These are phyloP conservation scores for Krasilnikovozyma curviuscula DNA, from an alignment of 768 basidiomycete species.

Conservation along the genomic window DNA sequence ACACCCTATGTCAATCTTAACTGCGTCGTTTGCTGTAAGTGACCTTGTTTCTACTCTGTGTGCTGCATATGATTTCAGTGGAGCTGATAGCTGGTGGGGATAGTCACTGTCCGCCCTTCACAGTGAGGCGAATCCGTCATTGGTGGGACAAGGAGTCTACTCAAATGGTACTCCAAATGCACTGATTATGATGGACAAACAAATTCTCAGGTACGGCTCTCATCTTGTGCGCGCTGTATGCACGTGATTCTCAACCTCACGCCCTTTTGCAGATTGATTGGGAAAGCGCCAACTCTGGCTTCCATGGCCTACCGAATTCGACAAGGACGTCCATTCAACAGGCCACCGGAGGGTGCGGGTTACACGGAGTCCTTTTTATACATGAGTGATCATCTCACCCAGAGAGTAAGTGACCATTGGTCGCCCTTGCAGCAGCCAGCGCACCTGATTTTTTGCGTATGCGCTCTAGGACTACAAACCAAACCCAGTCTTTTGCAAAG, in stretches of 20 bases:
- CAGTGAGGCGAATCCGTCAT: conserved; percentile 48
- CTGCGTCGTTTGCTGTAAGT: not conserved
- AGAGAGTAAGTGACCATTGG: conserved; percentile 20
- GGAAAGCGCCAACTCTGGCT: conserved; percentile 9
- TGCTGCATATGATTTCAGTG: not conserved
- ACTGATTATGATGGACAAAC: conserved; percentile 70
- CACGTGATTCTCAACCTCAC: not conserved
- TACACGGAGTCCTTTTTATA: conserved; percentile 69
- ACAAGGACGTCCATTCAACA: conserved; percentile 72
- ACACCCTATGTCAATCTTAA: conserved; percentile 5
- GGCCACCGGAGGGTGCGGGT: conserved; percentile 58
- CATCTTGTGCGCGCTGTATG: not conserved
- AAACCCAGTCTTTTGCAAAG: conserved; percentile 67
- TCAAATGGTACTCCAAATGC: conserved; percentile 7
- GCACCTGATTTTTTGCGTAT: too few relatives aligned
- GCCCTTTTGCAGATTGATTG: not conserved
- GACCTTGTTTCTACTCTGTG: not conserved
- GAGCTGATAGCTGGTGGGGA: conserved; percentile 29
- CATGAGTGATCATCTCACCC: conserved; percentile 66
- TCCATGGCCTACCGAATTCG: conserved; percentile 78
- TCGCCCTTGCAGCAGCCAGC: too few relatives aligned
- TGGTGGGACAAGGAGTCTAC: conserved; percentile 41
- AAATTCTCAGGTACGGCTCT: too few relatives aligned
- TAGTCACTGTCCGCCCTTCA: conserved; percentile 55
- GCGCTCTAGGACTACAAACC: conserved; percentile 43